These are phyloP conservation scores for Phymatotrichopsis omnivora DNA, from an alignment of 2,329 filamentous ascomycete genomes.

Conservation along the genomic window DNA sequence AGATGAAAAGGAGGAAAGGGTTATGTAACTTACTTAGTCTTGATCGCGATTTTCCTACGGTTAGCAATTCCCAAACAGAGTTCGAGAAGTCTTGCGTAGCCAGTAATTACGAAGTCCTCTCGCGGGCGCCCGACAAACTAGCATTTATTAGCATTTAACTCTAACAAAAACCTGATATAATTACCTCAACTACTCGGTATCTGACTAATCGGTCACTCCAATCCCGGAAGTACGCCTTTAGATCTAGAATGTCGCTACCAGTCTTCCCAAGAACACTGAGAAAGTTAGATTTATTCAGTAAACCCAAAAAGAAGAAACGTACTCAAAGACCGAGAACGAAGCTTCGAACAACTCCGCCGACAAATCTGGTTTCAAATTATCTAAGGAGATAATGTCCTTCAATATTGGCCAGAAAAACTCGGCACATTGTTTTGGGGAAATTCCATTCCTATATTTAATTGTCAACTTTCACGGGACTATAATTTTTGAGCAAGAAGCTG, in stretches of 20 bases:
- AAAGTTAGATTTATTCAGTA: constrained; percentile 5
- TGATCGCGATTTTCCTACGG: constrained; percentile 5
- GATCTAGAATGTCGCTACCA: constrained; percentile 11
- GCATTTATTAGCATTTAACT: constrained; percentile 5
- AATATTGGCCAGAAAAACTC: constrained; percentile 40
- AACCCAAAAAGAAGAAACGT: constrained; percentile 29
- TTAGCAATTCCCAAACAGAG: constrained; percentile 19
- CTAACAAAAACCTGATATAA: not conserved
- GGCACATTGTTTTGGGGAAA: constrained; percentile 32
- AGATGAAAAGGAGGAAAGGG: not conserved
- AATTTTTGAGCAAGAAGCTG: not conserved
- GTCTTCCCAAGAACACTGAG: constrained; percentile 22
- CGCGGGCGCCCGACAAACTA: constrained; percentile 26
- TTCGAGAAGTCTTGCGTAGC: constrained; percentile 22
- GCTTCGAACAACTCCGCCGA: constrained; percentile 42
- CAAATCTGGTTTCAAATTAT: constrained; percentile 35
- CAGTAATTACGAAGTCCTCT: constrained; percentile 25
- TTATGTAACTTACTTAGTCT: constrained; percentile 21
- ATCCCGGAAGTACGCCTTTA: constrained; percentile 17
- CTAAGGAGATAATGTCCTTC: constrained; percentile 36
- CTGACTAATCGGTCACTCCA: constrained; percentile 22
- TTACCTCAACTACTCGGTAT: constrained; percentile 23
- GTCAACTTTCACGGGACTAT: constrained; percentile 13
- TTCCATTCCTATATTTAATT: constrained; percentile 26
- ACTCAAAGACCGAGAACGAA: constrained; percentile 38